A percentile compares a stretch with the other conserved stretches of the same genome.
phyloP scores from a whole-genome alignment of 768 basidiomycete genomes.

The Pholiota molesta region DNA sequence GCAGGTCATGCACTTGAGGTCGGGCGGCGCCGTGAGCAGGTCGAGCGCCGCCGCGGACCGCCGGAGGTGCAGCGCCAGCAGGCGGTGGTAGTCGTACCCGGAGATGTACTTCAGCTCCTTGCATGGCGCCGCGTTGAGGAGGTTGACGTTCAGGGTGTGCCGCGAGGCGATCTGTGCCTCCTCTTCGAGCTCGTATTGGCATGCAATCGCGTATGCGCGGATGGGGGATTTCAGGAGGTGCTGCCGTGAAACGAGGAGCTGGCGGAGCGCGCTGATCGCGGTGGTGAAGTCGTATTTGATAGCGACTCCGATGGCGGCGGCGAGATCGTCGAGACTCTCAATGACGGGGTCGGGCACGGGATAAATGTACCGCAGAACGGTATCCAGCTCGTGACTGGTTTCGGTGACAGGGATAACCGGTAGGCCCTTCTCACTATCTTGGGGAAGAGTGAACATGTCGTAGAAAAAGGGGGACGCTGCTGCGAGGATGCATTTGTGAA shows the following conservation, averaged over 20 bases:
- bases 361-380: constrained; percentile 63
- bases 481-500: constrained; percentile 64
- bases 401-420: constrained; percentile 64
- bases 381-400: constrained; percentile 41
- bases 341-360: constrained; percentile 59
- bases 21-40: constrained; percentile 47
- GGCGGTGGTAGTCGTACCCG: constrained; percentile 68
- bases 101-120: constrained; percentile 63
- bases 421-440: constrained; percentile 31
- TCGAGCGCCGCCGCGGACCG: constrained; percentile 53
- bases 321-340: constrained; percentile 54
- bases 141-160: constrained; percentile 53
- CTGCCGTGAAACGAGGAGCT: constrained; percentile 48
- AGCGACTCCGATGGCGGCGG: constrained; percentile 52
- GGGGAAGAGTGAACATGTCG: constrained; percentile 71
- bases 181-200: constrained; percentile 62
- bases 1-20: constrained; percentile 70
- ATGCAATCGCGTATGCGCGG: constrained; percentile 73
- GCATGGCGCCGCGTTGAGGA: constrained; percentile 59
- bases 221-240: constrained; percentile 53
- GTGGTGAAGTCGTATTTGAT: constrained; percentile 65
- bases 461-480: constrained; percentile 69
- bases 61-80: constrained; percentile 60
- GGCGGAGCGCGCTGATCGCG: constrained; percentile 51
- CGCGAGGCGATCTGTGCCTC: constrained; percentile 65